phyloP scores from a whole-genome alignment of 805 yeast species.

The Saccharomycopsis fodiens region DNA sequence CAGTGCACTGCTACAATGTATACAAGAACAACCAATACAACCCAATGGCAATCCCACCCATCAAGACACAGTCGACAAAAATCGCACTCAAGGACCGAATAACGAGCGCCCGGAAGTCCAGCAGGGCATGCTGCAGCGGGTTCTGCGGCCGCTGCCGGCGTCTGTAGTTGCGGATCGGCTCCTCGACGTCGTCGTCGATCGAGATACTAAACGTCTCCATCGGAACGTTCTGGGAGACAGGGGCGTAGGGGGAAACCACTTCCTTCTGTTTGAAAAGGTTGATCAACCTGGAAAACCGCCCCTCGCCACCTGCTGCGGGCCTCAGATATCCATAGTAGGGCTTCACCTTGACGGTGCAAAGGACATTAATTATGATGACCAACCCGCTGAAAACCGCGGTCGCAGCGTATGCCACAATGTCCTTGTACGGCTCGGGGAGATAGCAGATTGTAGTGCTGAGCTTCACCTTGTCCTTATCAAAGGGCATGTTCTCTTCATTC shows the following conservation, averaged over 20 bases:
- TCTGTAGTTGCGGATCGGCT: conserved; percentile 4
- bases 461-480: conserved; percentile 7
- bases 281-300: background rate
- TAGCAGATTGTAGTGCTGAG: conserved; percentile 44
- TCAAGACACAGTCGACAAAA: conserved; percentile 2
- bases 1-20: background rate
- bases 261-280: background rate
- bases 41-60: conserved; percentile 6
- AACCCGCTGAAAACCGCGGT: conserved; percentile 22
- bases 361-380: conserved; percentile 8
- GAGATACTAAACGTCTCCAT: conserved; percentile 12
- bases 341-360: background rate
- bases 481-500: background rate
- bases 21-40: conserved; percentile 1
- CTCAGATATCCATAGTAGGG: conserved; percentile 5
- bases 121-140: background rate
- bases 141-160: conserved; percentile 2
- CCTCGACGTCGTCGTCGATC: conserved; percentile 4
- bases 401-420: conserved; percentile 31
- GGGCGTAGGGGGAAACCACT: conserved; percentile 10
- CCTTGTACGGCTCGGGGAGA: conserved; percentile 46
- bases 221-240: background rate
- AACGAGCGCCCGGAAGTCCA: background rate
- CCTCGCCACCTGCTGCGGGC: background rate
- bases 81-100: background rate